Evolutionary conservation across 108 stramenopile species (phyloP).

Genomic region (Cyclostephanos invisitatus): DNA sequence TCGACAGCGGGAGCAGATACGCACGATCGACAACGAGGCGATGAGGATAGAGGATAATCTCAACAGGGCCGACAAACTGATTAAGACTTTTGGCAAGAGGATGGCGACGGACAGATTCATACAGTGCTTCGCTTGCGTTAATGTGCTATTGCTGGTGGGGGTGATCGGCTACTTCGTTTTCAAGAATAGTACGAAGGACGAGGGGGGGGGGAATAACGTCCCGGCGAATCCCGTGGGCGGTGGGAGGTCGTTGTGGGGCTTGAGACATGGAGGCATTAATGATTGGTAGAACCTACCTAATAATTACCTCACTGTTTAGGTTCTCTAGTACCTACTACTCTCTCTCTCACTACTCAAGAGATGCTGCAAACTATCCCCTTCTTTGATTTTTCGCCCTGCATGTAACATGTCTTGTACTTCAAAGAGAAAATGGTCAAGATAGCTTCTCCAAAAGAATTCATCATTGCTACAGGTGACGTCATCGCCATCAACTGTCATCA

Average conservation of each 20-base stretch:
- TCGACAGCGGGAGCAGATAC: constrained; percentile 86
- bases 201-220: constrained; percentile 9
- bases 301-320: too few species aligned
- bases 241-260: constrained; percentile 24
- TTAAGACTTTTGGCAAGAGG: constrained; percentile 90
- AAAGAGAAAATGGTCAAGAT: too few species aligned
- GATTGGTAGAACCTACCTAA: neutral
- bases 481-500: too few species aligned
- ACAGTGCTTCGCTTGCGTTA: constrained; percentile 90
- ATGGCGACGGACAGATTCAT: constrained; percentile 96
- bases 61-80: constrained; percentile 84
- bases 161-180: constrained; percentile 84
- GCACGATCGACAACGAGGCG: constrained; percentile 85
- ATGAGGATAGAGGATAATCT: constrained; percentile 90
- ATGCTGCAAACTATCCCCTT: too few species aligned
- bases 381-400: too few species aligned
- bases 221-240: constrained; percentile 47
- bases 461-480: too few species aligned
- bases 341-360: too few species aligned
- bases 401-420: too few species aligned
- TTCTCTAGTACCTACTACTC: too few species aligned
- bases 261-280: neutral
- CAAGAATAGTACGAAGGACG: constrained; percentile 44
- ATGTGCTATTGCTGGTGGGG: constrained; percentile 78
- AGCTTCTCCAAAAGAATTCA: too few species aligned